Percentiles rank a stretch among this genome's conserved stretches.
These are phyloP conservation scores for Saccharomyces hybrid DNA, from an alignment of 1,139 yeast species.

Conservation along the genomic window DNA sequence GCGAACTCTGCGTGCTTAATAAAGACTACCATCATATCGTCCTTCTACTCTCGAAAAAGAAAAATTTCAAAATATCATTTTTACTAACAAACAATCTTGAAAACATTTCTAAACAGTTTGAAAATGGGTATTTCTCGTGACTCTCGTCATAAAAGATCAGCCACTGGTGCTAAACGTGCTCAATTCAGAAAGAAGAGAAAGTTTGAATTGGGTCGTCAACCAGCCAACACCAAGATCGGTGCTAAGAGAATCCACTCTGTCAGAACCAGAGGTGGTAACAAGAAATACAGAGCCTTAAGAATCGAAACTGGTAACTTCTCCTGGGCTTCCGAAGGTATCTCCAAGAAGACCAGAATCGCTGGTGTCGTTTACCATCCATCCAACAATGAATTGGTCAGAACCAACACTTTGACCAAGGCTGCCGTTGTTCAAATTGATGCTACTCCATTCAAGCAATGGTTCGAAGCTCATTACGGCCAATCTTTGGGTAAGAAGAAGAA, in stretches of 20 bases:
- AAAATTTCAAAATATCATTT: not conserved
- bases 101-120: conserved; percentile 12
- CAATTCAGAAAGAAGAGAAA: conserved; percentile 99
- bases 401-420: conserved; percentile 97
- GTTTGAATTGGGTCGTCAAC: conserved; percentile 99
- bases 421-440: conserved; percentile 99
- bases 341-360: conserved; percentile 98
- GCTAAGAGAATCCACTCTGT: conserved; percentile 97
- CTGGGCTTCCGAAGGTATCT: conserved; percentile 97
- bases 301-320: conserved; percentile 99
- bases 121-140: conserved; percentile 99
- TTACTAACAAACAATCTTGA: not conserved
- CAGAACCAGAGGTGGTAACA: conserved; percentile 99
- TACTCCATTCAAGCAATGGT: conserved; percentile 99
- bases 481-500: conserved; percentile 68
- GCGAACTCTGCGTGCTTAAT: too few relatives aligned
- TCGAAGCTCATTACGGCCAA: conserved; percentile 95
- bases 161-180: conserved; percentile 99
- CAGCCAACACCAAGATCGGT: conserved; percentile 98
- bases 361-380: conserved; percentile 99
- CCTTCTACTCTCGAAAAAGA: not conserved
- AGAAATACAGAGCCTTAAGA: conserved; percentile 99
- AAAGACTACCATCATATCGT: not conserved
- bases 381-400: conserved; percentile 98
- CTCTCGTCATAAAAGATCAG: conserved; percentile 99